Evolutionary conservation across 192 early-diverging fungal species (phyloP), one percentile per base, ranked within the genome.

Genomic region (Physocladia obscura): DNA sequence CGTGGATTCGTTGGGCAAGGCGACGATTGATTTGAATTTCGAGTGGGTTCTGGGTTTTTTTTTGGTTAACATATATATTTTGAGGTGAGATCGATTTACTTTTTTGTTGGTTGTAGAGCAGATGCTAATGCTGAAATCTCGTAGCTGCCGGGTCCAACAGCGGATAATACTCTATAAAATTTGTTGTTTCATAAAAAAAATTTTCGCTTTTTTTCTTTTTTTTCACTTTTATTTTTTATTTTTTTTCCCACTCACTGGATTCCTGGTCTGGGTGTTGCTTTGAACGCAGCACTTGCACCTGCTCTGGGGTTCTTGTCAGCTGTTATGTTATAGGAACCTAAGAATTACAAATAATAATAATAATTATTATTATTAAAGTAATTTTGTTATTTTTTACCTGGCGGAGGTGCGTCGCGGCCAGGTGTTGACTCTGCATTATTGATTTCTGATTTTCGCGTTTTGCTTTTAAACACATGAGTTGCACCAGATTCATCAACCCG

Each of bases 261-360:
- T 2, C 22, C 63, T 11, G 63, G 62, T 34, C 77, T 32, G 24
- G 36, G 2, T 6, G 70, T 69, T 2, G 70, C 50, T 39, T 71
- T 77, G 50, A 81, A 81, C 36, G 79, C 73, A 24, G 79, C 76
- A 29, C 50, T 64, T 5, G 79, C 79, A 13, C 79, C 79, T 11
- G 68, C 65, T 49, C 68, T 77, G 27, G 50, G 69, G 48, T 67
- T 60, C 57, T 39, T 74, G 32, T 58, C 52, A 38, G 68, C 73
- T 26, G 40, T 58, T 34, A 77, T 69, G 30, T 64, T 61, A 51
- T 77, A 77, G 19, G 71, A 64, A 17, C 64, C 74, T 75, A 39
- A 34, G 0, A 26, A 15, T 64, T 35, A 26, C n/a, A 38, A 64
- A 4, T n/a, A 54, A n/a, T 26, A 70, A 67, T 13, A 27, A 31